Evolutionary conservation across 331 rosid species (phyloP).

Genomic region (Telfairia occidentalis): DNA sequence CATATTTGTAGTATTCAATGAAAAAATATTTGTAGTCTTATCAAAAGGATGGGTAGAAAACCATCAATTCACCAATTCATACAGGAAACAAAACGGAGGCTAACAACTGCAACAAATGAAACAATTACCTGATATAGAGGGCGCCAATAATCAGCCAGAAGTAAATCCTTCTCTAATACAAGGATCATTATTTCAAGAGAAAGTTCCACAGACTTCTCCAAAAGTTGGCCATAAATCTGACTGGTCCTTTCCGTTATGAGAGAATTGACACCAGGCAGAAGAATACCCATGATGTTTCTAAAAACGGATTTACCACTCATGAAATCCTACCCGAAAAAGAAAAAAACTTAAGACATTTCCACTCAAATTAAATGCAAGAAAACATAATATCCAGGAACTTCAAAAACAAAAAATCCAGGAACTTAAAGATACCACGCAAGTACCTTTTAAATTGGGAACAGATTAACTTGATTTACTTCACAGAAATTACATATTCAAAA

Average conservation of each 20-base stretch:
- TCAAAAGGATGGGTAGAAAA: background rate
- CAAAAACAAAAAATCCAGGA: conserved; percentile 4
- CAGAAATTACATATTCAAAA: background rate
- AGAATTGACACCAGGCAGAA: conserved; percentile 67
- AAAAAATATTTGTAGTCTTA: background rate
- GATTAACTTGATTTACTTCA: background rate
- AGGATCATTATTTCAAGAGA: conserved; percentile 76
- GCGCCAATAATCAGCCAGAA: conserved; percentile 90
- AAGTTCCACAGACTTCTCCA: conserved; percentile 87
- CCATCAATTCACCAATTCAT: background rate
- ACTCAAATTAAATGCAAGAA: background rate
- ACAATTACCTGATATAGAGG: conserved; percentile 72
- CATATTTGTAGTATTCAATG: background rate
- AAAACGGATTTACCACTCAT: conserved; percentile 90
- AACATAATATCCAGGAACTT: conserved; percentile 4
- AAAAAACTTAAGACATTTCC: background rate
- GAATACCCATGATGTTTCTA: conserved; percentile 87
- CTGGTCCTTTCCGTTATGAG: conserved; percentile 61
- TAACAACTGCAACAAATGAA: background rate
- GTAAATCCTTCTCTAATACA: conserved; percentile 66
- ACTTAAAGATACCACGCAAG: background rate
- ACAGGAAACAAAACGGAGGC: background rate
- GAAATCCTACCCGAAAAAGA: conserved; percentile 58
- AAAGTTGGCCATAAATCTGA: conserved; percentile 65
- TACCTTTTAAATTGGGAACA: background rate